Evolutionary conservation across 2,329 filamentous ascomycete species (phyloP).

Genomic region (Catunica adiposa): DNA sequence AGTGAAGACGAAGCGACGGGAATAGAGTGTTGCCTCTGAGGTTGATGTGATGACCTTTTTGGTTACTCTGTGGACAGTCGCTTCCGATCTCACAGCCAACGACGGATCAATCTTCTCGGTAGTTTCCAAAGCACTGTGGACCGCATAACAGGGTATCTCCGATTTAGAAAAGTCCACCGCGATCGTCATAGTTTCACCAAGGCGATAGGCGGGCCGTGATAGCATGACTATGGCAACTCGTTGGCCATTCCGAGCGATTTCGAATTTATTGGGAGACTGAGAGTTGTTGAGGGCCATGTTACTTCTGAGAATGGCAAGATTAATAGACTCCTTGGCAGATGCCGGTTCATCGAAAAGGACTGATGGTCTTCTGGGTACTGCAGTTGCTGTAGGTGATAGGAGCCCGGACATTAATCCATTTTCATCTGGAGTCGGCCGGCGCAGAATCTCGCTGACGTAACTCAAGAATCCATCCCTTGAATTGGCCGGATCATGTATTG

Average conservation of each 20-base stretch:
- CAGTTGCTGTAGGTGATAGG: constrained; percentile 52
- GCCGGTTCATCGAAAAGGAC: constrained; percentile 35
- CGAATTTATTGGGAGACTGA: constrained; percentile 80
- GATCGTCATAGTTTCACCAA: constrained; percentile 75
- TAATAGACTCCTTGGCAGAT: constrained; percentile 70
- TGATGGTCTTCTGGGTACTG: constrained; percentile 36
- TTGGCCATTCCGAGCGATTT: constrained; percentile 82
- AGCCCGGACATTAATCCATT: constrained; percentile 40
- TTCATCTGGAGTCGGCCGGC: constrained; percentile 29
- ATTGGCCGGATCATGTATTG: constrained; percentile 18
- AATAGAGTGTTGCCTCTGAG: constrained; percentile 70
- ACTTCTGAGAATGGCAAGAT: constrained; percentile 75
- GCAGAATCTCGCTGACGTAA: constrained; percentile 62
- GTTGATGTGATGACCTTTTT: constrained; percentile 62
- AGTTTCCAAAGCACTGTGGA: constrained; percentile 73
- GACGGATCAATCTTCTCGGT: constrained; percentile 65
- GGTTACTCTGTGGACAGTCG: constrained; percentile 75
- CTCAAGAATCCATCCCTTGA: constrained; percentile 47
- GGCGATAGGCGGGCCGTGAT: constrained; percentile 69
- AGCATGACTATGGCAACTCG: constrained; percentile 84
- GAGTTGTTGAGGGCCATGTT: constrained; percentile 51
- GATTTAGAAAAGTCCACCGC: constrained; percentile 69
- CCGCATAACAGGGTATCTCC: constrained; percentile 67
- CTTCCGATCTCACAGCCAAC: constrained; percentile 68
- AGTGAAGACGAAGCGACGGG: constrained; percentile 61